Base-by-base conservation (phyloP, 345 rosid genomes). In the Populus pruinosa region DNA sequence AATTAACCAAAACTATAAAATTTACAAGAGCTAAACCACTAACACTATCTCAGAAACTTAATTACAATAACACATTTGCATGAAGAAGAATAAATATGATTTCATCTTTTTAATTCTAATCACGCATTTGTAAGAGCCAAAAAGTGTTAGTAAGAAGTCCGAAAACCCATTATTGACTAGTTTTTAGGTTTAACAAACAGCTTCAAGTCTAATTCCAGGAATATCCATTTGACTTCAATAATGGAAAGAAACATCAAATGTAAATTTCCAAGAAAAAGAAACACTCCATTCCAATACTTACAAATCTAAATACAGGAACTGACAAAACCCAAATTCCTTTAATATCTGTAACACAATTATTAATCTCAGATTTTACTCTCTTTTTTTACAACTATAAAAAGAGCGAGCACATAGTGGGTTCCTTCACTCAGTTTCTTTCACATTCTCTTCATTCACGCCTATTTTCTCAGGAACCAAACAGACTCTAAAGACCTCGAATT, bases 381-480 rank as follows among this genome's bases (percentile, higher is more conserved):
- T 50, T 29, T 50, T 65, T 12, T 35, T 29, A 59, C 41, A 23
- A 4, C 29, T 17, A 14, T 20, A 38, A 20, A 31, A 53, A 63
- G 16, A 78, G n/a, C 39, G 31, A 59, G 56, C 61, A 59, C 31
- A 25, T 39, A 63, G 61, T 18, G 16, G 56, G 38, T 63, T 27
- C 21, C 29, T 62, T 63, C 44, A 63, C 53, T 47, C 21, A 18
- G 67, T 55, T 65, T 72, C 66, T 71, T 62, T 43, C 62, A 49
- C 17, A 50, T 14, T 25, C 53, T 71, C 50, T 73, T 59, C 61
- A 47, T 67, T 71, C 39, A 63, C 59, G 47, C 71, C 11, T 65
- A 72, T 71, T 70, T 33, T 71, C 76, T 35, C 72, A 8, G 67
- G 33, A 81, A 67, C 72, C 81, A 83, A 78, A 81, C 70, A 80